Evolutionary conservation across 1,284 basidiomycete genomes (phyloP).

Genomic region (Boletus sp.): DNA sequence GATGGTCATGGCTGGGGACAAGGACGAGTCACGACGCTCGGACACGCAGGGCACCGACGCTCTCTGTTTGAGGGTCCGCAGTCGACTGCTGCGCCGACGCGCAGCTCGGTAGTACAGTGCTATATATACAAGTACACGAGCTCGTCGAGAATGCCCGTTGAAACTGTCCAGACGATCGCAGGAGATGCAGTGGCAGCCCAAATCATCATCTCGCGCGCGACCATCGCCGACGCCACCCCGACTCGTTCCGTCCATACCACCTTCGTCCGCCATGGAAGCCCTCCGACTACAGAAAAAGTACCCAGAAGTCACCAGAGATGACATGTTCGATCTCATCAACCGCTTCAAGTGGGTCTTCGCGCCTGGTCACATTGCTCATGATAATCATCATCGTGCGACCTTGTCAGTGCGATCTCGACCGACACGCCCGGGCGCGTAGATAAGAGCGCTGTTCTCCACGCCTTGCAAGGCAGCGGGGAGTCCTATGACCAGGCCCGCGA

Average conservation of each 20-base stretch:
- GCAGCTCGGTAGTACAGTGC: conserved; percentile 1
- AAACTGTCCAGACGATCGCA: too few relatives aligned
- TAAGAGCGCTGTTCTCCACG: conserved; percentile 75
- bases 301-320: conserved; percentile 86
- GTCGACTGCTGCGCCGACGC: conserved; percentile 8
- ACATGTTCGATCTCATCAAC: conserved; percentile 90
- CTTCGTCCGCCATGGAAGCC: conserved; percentile 65
- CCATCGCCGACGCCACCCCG: not conserved
- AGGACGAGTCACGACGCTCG: too few relatives aligned
- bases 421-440: conserved; percentile 84
- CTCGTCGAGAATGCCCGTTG: not conserved
- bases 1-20: too few relatives aligned
- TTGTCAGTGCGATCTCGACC: conserved; percentile 69
- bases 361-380: not conserved
- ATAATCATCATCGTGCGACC: not conserved
- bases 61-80: too few relatives aligned
- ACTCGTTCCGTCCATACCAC: conserved; percentile 14
- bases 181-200: too few relatives aligned
- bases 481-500: conserved; percentile 90
- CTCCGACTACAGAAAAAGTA: conserved; percentile 91
- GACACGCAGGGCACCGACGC: too few relatives aligned
- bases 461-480: conserved; percentile 73
- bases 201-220: too few relatives aligned
- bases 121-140: not conserved
- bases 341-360: conserved; percentile 81